phyloP scores from a whole-genome alignment of 176 grass and related monocot genomes.

The Saccharum spontaneum region DNA sequence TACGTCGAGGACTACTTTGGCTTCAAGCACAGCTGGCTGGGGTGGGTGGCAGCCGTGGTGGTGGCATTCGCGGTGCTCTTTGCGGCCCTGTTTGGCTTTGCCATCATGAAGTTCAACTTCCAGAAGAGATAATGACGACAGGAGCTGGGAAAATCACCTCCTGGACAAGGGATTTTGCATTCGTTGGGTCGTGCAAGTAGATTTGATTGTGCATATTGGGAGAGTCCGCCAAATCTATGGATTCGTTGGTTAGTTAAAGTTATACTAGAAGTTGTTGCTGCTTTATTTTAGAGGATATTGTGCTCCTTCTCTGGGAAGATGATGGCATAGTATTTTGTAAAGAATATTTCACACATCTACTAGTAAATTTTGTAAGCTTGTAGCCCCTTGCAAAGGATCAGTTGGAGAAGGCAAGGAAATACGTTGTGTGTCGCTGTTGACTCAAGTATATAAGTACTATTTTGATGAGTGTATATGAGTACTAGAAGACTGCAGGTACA shows the following conservation, averaged over 20 bases:
- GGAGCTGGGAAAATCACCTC: background rate
- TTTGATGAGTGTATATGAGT: background rate
- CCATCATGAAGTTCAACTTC: slow-evolving; percentile 88
- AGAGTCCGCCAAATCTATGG: background rate
- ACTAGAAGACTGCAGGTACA: too few relatives aligned
- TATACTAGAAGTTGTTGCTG: background rate
- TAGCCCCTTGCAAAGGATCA: background rate
- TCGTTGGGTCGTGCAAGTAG: background rate
- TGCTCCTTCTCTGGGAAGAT: background rate
- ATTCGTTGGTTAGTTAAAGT: background rate
- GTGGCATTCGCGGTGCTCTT: background rate
- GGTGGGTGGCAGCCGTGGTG: background rate
- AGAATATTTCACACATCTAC: background rate
- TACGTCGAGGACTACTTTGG: background rate
- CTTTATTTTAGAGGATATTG: background rate
- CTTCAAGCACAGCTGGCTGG: slow-evolving; percentile 15
- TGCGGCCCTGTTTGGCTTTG: slow-evolving; percentile 43
- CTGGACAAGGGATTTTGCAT: background rate
- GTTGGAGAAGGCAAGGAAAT: background rate
- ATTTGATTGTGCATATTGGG: background rate
- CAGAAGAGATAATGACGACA: slow-evolving; percentile 60
- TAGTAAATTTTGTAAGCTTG: background rate
- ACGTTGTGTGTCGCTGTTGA: background rate
- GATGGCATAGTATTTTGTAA: background rate
- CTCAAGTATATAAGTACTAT: background rate